Conservation (phyloP, 225 moss, liverwort and hornwort species). For the Antitrichia curtipendula region DNA sequence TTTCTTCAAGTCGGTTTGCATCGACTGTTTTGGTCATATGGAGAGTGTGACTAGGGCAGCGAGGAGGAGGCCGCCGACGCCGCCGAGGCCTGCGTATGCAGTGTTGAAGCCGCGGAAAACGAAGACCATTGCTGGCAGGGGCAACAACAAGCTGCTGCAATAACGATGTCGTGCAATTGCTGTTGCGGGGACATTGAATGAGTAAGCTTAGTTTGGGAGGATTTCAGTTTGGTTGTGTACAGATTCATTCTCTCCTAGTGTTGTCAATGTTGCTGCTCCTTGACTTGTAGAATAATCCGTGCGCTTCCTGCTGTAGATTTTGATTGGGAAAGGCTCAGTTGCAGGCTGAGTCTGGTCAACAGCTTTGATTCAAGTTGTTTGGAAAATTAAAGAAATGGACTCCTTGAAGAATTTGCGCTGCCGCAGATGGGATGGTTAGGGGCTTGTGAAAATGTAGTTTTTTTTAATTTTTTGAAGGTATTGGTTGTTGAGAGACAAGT, state of each 20-base stretch:
- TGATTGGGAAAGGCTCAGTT: background rate
- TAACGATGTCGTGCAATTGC: background rate
- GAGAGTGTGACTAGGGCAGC: background rate
- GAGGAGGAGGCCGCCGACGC: background rate
- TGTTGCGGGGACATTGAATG: background rate
- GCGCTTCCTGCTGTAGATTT: constrained; percentile 2
- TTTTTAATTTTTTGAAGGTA: no score
- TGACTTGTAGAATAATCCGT: constrained; percentile 36
- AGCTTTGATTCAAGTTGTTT: constrained; percentile 25
- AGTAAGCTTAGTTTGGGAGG: background rate
- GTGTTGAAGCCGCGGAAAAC: constrained; percentile 16
- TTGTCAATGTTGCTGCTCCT: background rate
- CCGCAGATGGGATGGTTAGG: background rate
- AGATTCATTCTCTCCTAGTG: constrained; percentile 29
- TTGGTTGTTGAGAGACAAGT: background rate
- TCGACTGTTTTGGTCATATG: constrained; percentile 36
- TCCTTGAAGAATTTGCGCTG: background rate
- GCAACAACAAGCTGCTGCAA: background rate
- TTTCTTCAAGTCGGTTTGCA: constrained; percentile 47
- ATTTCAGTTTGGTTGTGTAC: constrained; percentile 16
- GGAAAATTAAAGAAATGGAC: background rate
- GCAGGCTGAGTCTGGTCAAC: constrained; percentile 3
- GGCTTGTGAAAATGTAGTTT: background rate
- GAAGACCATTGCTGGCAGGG: constrained; percentile 2
- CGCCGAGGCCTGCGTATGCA: constrained; percentile 11